Base-by-base conservation (phyloP, 192 early-diverging fungal genomes). In the Gigaspora rosea region DNA sequence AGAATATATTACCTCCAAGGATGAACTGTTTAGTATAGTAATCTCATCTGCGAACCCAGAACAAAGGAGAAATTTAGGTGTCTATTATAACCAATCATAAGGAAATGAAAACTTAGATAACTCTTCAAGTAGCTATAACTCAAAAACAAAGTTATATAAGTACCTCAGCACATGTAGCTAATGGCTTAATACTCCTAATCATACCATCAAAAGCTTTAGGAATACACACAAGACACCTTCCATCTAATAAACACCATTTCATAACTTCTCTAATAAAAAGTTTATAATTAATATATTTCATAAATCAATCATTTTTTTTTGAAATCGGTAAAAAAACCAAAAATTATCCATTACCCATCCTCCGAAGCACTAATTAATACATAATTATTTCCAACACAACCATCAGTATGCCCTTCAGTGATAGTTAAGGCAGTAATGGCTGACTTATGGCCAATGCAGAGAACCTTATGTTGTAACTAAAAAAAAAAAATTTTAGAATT, bases 291-390 rank as follows among this genome's bases (percentile, higher is more conserved):
- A 35, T 50, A 2, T 20, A 36, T 10, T 41, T 18, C 11, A 66
- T 47, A 47, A 66, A n/a, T 18, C n/a, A 56, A 52, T 70, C 52
- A 22, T 12, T 51, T 11, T 3, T 35, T 33, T 56, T 11, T 18
- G 4, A 56, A 11, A 56, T 72, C 0, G 16, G 51, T 52, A 51
- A 52, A 57, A 11, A 56, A 6, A 22, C 3, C 8, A 71, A 71
- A 35, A 71, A 35, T 71, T 13, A 27, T n/a, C 33, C 8, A 49
- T 80, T 82, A 90, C 88, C 88, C 88, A 56, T 87, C 85, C 52
- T 88, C 83, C 1, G 86, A 86, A 2, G 86, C 87, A 52, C 87
- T 90, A 15, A 88, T 83, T 13, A 89, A 50, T 32, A 86, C 80
- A 83, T 85, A 83, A 48, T 88, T 82, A 54, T 72, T 71, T 20